Conservation (phyloP, 495 filamentous ascomycete species). For the Hypoxylon trugodes region DNA sequence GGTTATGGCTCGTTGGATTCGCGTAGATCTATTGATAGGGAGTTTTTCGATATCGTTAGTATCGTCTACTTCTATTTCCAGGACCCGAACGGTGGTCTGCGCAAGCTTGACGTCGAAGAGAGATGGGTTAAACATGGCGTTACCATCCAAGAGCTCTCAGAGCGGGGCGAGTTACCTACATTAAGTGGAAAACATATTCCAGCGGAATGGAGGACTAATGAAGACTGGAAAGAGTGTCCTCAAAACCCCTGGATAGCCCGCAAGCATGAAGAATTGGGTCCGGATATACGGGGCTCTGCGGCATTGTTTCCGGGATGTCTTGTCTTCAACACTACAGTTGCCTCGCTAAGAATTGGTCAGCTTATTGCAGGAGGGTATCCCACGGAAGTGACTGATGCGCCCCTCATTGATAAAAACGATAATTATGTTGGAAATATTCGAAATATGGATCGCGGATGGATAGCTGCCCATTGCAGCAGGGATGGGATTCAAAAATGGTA, state of each 20-base stretch:
- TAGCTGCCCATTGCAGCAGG: no score
- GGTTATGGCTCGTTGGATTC: slow-evolving; percentile 1
- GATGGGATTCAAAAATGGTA: no score
- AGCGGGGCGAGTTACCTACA: not conserved
- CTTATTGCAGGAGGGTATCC: not conserved
- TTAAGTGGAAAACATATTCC: not conserved
- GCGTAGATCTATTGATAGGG: not conserved
- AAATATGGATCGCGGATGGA: no score
- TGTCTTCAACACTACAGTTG: slow-evolving; percentile 2
- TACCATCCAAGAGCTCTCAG: not conserved
- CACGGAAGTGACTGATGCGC: not conserved
- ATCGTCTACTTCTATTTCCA: not conserved
- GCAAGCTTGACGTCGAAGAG: not conserved
- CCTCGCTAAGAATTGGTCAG: not conserved
- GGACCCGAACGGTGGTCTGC: not conserved
- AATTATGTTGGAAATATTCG: not conserved
- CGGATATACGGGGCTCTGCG: not conserved
- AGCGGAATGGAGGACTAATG: not conserved
- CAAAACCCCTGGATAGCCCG: not conserved
- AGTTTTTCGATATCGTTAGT: not conserved
- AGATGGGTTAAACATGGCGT: not conserved
- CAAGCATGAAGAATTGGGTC: not conserved
- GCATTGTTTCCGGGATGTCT: not conserved
- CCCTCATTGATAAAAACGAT: not conserved
- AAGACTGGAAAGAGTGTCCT: not conserved